A percentile compares a stretch with the other conserved stretches of the same genome.
phyloP scores from a whole-genome alignment of 306 rosid genomes.

The Hippophae rhamnoides region DNA sequence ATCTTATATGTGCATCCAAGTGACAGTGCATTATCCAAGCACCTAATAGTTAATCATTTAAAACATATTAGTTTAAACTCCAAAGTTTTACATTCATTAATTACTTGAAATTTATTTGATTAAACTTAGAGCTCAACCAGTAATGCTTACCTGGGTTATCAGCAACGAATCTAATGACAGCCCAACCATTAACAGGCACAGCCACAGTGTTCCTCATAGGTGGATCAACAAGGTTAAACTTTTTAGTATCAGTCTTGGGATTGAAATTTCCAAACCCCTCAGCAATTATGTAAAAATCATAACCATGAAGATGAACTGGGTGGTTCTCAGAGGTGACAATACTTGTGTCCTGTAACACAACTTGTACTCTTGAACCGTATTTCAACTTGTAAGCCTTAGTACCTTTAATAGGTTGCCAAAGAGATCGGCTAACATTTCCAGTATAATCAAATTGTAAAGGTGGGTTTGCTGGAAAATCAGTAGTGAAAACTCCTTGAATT shows the following conservation, averaged over 20 bases:
- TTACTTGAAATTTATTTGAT: background rate
- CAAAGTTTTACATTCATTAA: background rate
- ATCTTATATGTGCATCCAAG: constrained; percentile 79
- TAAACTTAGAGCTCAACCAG: background rate
- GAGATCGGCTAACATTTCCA: constrained; percentile 70
- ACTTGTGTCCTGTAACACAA: constrained; percentile 78
- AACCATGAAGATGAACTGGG: constrained; percentile 87
- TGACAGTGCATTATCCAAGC: constrained; percentile 94
- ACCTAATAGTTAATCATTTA: constrained; percentile 31
- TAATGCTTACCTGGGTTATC: constrained; percentile 71
- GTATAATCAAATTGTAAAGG: constrained; percentile 61
- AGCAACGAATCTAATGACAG: constrained; percentile 85
- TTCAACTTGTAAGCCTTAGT: constrained; percentile 54
- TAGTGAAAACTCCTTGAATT: constrained; percentile 57
- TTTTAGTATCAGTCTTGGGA: constrained; percentile 41
- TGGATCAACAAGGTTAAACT: constrained; percentile 86
- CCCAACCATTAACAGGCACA: constrained; percentile 83
- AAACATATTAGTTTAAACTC: background rate
- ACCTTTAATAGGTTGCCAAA: constrained; percentile 63
- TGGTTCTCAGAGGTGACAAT: constrained; percentile 76
- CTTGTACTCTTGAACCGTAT: constrained; percentile 65
- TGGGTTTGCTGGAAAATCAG: constrained; percentile 72
- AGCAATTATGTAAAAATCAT: constrained; percentile 74
- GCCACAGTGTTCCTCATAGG: constrained; percentile 79
- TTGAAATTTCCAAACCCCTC: constrained; percentile 86